Conservation (phyloP, 2,329 filamentous ascomycete genomes). For the Tolypocladium sp. region DNA sequence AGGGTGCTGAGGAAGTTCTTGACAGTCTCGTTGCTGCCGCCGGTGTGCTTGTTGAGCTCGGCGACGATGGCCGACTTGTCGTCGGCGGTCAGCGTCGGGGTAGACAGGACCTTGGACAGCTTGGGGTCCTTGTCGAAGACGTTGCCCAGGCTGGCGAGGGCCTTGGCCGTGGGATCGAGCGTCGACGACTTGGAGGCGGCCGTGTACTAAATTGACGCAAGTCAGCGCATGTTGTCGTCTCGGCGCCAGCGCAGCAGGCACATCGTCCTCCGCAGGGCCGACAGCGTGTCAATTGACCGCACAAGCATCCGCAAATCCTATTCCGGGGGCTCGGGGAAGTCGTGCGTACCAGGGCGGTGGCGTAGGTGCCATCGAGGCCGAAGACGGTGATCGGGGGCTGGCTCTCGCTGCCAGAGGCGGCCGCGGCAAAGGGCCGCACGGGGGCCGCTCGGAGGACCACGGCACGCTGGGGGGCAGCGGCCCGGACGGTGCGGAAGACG, state of each 20-base stretch:
- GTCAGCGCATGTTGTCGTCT: not conserved
- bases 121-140: slow-evolving; percentile 77
- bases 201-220: slow-evolving; percentile 66
- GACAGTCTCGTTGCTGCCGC: slow-evolving; percentile 68
- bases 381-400: slow-evolving; percentile 88
- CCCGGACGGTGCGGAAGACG: slow-evolving; percentile 45
- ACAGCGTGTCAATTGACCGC: slow-evolving; percentile 9
- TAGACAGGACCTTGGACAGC: slow-evolving; percentile 64
- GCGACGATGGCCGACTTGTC: slow-evolving; percentile 83
- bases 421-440: slow-evolving; percentile 76
- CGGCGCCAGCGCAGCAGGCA: not conserved
- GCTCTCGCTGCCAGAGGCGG: slow-evolving; percentile 55
- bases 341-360: slow-evolving; percentile 83
- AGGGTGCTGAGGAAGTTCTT: slow-evolving; percentile 90
- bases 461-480: slow-evolving; percentile 52
- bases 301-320: not conserved
- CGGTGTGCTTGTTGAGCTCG: slow-evolving; percentile 80
- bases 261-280: not conserved
- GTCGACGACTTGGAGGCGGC: slow-evolving; percentile 80
- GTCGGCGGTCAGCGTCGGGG: slow-evolving; percentile 65
- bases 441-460: slow-evolving; percentile 33
- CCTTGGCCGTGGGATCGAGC: slow-evolving; percentile 78
- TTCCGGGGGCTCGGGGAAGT: slow-evolving; percentile 2
- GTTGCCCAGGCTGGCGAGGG: slow-evolving; percentile 60
- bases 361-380: slow-evolving; percentile 96